Evolutionary conservation across 2,329 filamentous ascomycete species (phyloP), one percentile per base, ranked within the genome.

Genomic region (Colletotrichum sp.): DNA sequence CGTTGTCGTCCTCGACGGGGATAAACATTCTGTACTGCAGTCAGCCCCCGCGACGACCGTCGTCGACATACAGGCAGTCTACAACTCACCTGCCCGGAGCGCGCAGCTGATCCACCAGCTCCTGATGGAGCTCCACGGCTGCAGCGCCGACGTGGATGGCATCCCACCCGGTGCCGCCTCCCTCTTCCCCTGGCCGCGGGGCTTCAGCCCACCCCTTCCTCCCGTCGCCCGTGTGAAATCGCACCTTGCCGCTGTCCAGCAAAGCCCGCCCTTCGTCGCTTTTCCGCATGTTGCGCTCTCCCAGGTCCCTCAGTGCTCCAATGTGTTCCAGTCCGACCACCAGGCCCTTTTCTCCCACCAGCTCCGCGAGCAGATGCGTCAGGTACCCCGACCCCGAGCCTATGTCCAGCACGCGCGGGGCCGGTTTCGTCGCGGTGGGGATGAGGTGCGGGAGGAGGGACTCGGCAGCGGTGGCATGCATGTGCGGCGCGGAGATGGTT

Each of bases 61-160:
- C 44, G 44, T 52, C 44, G n/a, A 52, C 3, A 7, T 22, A 13
- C n/a, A 13, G 6, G 44, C 44, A 22, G 44, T 52, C 44, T 1
- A 22, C 44, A 10, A 81, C 86, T 80, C 75, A 90, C 86, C 93
- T 89, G 1, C 97, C 97, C 0, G 96, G 96, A 4, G 90, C 86
- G 78, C 92, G 92, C 79, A 99, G 86, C 86, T 99, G 97, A 34
- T 93, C 90, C 62, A 98, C 85, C 78, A 99, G 85, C 75, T 91
- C 90, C 22, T 90, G 82, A 82, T 98, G 96, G 71, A 98, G 85
- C 81, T 92, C 90, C 28, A 86, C 90, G 1, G 96, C 96, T 9
- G 95, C 95, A 1, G 97, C 97, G 0, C 97, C 97, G 4, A 99
- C 97, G 83, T 99, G 97, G 75, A 99, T 99, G 4, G 95, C 96